Base-by-base conservation (phyloP, 768 basidiomycete genomes). In the Grammothele lineata region DNA sequence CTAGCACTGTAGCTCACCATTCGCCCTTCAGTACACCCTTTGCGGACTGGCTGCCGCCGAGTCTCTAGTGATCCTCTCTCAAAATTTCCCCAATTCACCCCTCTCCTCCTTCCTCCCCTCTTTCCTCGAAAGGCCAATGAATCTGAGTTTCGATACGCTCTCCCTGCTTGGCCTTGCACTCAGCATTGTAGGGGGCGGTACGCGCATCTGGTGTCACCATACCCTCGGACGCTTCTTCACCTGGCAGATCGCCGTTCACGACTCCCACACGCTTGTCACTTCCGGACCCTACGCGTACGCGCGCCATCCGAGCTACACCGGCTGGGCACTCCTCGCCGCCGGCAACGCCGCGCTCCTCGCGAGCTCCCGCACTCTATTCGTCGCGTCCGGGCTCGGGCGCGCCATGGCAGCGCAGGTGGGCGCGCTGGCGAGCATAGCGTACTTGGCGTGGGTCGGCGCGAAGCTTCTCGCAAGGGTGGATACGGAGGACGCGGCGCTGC, bases 301-400 rank as follows among this genome's bases (percentile, higher is more conserved):
- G 4, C 56, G 56, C 14, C 54, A 57, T 37, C 56, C 50, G 11
- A 45, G 45, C 40, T 57, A 57, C 27, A 48, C 54, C n/a, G 56
- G 42, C 15, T 35, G 37, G 15, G 15, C 46, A 4, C 21, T 53
- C 24, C 14, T 41, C 10, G n/a, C 10, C 34, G 32, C 26, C 11
- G 45, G 51, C 10, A 44, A 44, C 23, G 8, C 36, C 43, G 8
- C 36, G 24, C 24, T 40, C 23, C 39, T 40, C 27, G 27, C 27
- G 8, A 30, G 40, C 27, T 14, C 27, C 8, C 27, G 27, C 14
- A 7, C 27, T 7, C 27, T 30, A 7, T 30, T 30, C 27, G 14
- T 30, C 27, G 27, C 27, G 7, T 30, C 27, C 27, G 27, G 27
- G 8, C 8, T 30, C 8, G 27, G 27, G 27, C 27, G 27, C 27